Evolutionary conservation across 2,329 filamentous ascomycete species (phyloP).

Genomic region (Davidsoniella australis): DNA sequence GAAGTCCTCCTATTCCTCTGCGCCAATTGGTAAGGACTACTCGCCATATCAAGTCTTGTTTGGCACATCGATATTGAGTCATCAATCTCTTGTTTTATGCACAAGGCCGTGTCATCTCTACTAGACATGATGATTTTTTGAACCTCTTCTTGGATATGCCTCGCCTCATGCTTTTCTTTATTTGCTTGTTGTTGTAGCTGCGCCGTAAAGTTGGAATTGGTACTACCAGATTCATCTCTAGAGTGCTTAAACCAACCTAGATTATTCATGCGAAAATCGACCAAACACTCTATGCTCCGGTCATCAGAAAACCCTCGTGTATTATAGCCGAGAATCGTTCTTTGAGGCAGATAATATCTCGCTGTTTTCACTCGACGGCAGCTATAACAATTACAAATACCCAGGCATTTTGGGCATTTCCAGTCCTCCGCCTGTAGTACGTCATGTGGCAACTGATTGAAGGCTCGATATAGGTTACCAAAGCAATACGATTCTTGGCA

Average conservation of each 20-base stretch:
- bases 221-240: constrained; percentile 40
- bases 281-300: constrained; percentile 73
- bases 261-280: constrained; percentile 84
- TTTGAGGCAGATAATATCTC: constrained; percentile 68
- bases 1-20: too few relatives aligned
- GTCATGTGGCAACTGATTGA: constrained; percentile 72
- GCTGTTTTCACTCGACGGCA: constrained; percentile 55
- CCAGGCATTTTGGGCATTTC: constrained; percentile 74
- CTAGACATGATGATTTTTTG: constrained; percentile 15
- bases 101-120: too few relatives aligned
- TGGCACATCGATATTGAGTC: background rate
- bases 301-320: constrained; percentile 81
- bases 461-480: constrained; percentile 78
- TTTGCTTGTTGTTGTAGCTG: constrained; percentile 37
- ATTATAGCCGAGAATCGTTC: constrained; percentile 76
- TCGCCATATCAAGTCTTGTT: too few relatives aligned
- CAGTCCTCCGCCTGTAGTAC: constrained; percentile 68
- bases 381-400: constrained; percentile 70
- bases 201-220: constrained; percentile 40
- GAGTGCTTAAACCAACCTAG: constrained; percentile 56
- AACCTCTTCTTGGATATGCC: constrained; percentile 22
- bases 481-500: constrained; percentile 78
- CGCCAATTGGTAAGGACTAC: too few relatives aligned
- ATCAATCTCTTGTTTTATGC: too few relatives aligned
- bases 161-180: constrained; percentile 30